Evolutionary conservation across 352 stramenopile genomes (phyloP), one percentile per base, ranked within the genome.

Genomic region (Paralagenidium karlingii): DNA sequence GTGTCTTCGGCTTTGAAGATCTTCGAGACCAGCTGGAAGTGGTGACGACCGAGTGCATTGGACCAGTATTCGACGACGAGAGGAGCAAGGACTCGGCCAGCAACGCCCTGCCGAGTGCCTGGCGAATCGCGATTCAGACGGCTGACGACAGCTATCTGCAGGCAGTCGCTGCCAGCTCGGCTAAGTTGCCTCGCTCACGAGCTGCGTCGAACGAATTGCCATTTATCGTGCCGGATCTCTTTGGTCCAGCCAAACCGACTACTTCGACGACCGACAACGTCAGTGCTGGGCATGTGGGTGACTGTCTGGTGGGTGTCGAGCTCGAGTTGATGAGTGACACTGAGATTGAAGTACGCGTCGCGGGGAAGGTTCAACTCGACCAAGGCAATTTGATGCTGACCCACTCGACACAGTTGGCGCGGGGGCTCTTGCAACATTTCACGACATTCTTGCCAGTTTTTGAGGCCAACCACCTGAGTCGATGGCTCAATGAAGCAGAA

Each of bases 341-440:
- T 22, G 19, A 54, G 21, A 33, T 68, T 24, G 55, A 43, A 3
- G 38, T 40, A 2, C 47, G 40, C 2, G 52, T 73, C 19, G 24
- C 38, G 5, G 49, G 45, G 11, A 54, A 29, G 1, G 20, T 50
- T 5, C 43, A 49, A 2, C 55, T 61, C 10, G 54, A 67, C 1
- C 40, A 56, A 10, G 33, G 3, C 20, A 70, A 1, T 21, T 83
- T 22, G 53, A 67, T 43, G 9, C 16, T 55, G 15, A 44, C 44
- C 45, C 34, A 18, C 11, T 47, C 13, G 50, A 68, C 16, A 51
- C 56, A 8, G 47, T 53, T 8, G 51, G 75, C 20, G 46, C n/a
- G n/a, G n/a, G n/a, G 74, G 12, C 41, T 83, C n/a, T 38, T 81
- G 7, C 68, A 80, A 32, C 63, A 77, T 28, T 58, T 86, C 18